Base-by-base conservation (phyloP, 2,329 filamentous ascomycete species). In the Pseudogymnoascus sp. region DNA sequence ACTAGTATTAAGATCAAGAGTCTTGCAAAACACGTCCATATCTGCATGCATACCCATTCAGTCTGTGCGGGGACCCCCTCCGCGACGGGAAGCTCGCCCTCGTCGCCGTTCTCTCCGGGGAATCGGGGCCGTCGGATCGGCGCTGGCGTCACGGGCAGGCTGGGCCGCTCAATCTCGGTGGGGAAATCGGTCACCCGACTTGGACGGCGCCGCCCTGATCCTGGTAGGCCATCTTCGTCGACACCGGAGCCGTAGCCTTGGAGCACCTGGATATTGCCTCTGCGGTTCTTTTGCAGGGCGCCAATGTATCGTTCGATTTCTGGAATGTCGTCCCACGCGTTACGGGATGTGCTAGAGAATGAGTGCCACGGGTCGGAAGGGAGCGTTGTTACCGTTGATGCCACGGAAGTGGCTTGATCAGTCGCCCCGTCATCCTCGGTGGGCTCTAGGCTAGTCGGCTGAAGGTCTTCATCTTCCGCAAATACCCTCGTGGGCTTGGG, bases 311-410 rank as follows among this genome's bases (percentile, higher is more conserved):
- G 83, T 69, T 90, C 86, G 68, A 99, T 99, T 66, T 90, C 88
- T 11, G 90, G 89, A 59, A 95, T 83, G 60, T 90, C 89, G 69
- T 99, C 94, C 94, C 94, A 99, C 14, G 91, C 92, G 73, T 97
- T 99, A 53, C 85, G 82, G n/a, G 84, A 79, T 72, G 18, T 61
- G 33, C 35, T 39, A 37, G 57, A 58, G 41, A 88, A 96, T 53
- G 80, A 80, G 64, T 84, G 82, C 89, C 90, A 96, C 18, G 85
- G 81, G 68, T 87, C 80, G 57, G 82, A 76, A 37, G 79, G 70
- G 20, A 74, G 75, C 61, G 77, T 67, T 47, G 74, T 74, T 62
- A 80, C 75, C 28, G 76, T 78, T 25, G 81, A 78, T 58, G 80
- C 81, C 43, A 73, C 71, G 59, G 81, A 77, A 30, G 82, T 81